Evolutionary conservation across 495 filamentous ascomycete genomes (phyloP).

Genomic region (Trichoderma asperelloides): DNA sequence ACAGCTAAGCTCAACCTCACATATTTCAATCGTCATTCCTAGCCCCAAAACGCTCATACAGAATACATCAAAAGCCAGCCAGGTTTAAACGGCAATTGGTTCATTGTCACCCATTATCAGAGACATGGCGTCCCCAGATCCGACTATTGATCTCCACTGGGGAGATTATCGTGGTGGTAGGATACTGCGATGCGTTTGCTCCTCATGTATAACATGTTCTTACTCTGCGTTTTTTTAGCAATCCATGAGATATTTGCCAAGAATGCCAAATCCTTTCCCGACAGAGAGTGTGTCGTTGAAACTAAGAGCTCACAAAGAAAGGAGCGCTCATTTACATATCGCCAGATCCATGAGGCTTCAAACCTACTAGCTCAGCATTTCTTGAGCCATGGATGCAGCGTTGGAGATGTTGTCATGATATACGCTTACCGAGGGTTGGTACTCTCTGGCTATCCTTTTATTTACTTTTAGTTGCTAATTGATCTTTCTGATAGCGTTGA

Average conservation of each 20-base stretch:
- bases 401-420: slow-evolving; percentile 74
- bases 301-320: slow-evolving; percentile 46
- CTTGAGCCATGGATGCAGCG: slow-evolving; percentile 50
- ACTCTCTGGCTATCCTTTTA: not conserved
- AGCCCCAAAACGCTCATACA: not conserved
- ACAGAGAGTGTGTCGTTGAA: slow-evolving; percentile 64
- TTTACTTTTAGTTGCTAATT: not conserved
- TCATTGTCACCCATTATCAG: not conserved
- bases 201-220: not conserved
- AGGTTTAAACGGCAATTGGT: not conserved
- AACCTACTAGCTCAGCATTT: slow-evolving; percentile 65
- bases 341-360: slow-evolving; percentile 64
- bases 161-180: slow-evolving; percentile 50
- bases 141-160: slow-evolving; percentile 61
- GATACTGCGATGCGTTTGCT: not conserved
- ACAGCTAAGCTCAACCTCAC: not conserved
- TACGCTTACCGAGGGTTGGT: slow-evolving; percentile 53
- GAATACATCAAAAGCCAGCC: not conserved
- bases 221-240: slow-evolving; percentile 18
- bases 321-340: slow-evolving; percentile 57
- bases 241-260: slow-evolving; percentile 67
- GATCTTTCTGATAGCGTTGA: slow-evolving; percentile 32
- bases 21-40: not conserved
- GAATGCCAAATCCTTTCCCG: slow-evolving; percentile 52
- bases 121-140: slow-evolving; percentile 39